Percentiles rank a stretch among this genome's conserved stretches.
Evolutionary conservation across 495 filamentous ascomycete species (phyloP).

Genomic region (Aspergillus panamensis): DNA sequence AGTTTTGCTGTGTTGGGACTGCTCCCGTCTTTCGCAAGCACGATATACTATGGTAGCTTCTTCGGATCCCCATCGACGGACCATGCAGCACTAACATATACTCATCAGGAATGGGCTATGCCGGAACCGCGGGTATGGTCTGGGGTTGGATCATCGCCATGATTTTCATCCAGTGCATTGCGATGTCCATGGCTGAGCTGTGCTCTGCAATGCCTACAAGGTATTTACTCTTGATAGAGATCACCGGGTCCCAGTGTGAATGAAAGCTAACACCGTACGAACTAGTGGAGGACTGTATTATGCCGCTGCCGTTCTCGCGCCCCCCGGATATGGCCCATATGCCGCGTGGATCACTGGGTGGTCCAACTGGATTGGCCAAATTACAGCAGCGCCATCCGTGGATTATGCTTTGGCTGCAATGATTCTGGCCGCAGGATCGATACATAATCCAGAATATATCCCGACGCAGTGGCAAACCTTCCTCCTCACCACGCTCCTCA

Average conservation of each 20-base stretch:
- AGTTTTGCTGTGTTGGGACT: slow-evolving; percentile 73
- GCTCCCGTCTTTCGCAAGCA: slow-evolving; percentile 71
- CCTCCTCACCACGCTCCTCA: slow-evolving; percentile 65
- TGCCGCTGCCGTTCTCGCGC: slow-evolving; percentile 73
- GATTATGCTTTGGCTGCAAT: slow-evolving; percentile 62
- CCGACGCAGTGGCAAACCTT: slow-evolving; percentile 67
- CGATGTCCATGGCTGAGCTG: slow-evolving; percentile 63
- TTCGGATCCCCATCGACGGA: neutral
- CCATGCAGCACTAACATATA: slow-evolving; percentile 13
- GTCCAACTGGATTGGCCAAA: slow-evolving; percentile 72
- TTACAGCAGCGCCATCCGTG: slow-evolving; percentile 67
- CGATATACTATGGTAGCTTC: slow-evolving; percentile 60
- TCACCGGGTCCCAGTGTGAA: neutral
- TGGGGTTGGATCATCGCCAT: slow-evolving; percentile 81
- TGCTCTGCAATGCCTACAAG: slow-evolving; percentile 67
- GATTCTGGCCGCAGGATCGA: slow-evolving; percentile 69
- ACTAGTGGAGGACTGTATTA: slow-evolving; percentile 73
- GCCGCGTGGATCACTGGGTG: slow-evolving; percentile 73
- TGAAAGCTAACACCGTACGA: slow-evolving; percentile 2
- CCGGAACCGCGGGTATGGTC: slow-evolving; percentile 75
- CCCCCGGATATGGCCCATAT: slow-evolving; percentile 68
- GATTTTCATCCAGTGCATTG: slow-evolving; percentile 70
- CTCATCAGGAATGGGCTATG: slow-evolving; percentile 65
- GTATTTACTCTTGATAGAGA: slow-evolving; percentile 20
- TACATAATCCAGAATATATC: slow-evolving; percentile 60